Evolutionary conservation across 495 filamentous ascomycete genomes (phyloP).

Genomic region (Lasiosphaeriaceae sp.): DNA sequence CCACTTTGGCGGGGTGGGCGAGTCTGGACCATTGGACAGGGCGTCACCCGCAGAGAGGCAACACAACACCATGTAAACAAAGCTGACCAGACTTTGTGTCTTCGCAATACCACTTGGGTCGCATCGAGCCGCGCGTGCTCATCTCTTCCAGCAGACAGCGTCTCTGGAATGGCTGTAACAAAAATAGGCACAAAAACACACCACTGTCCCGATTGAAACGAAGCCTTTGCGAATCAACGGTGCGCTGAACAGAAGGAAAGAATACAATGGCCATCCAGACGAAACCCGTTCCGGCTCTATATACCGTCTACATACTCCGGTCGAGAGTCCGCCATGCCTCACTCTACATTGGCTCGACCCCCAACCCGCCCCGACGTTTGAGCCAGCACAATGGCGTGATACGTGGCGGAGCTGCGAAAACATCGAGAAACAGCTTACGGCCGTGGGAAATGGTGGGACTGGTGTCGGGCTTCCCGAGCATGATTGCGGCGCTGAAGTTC

Average conservation of each 20-base stretch:
- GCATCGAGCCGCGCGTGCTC: background rate
- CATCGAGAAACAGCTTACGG: conserved; percentile 57
- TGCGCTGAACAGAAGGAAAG: background rate
- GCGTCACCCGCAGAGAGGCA: background rate
- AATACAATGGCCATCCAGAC: conserved; percentile 31
- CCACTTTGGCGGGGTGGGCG: background rate
- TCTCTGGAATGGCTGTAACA: background rate
- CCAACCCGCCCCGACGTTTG: conserved; percentile 75
- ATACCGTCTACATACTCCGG: conserved; percentile 76
- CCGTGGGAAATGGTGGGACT: conserved; percentile 94
- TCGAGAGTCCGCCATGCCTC: conserved; percentile 62
- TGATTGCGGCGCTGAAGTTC: conserved; percentile 86
- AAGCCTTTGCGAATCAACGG: background rate
- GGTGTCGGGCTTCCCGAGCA: conserved; percentile 83
- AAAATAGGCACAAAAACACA: background rate
- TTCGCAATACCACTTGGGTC: background rate
- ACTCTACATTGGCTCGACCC: conserved; percentile 88
- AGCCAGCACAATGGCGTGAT: conserved; percentile 82
- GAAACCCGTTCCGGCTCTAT: conserved; percentile 54
- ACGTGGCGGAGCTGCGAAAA: conserved; percentile 76
- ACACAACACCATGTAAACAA: background rate
- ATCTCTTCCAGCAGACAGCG: background rate
- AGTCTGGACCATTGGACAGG: background rate
- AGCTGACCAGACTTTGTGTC: background rate
- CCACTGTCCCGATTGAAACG: background rate